Evolutionary conservation across 2,329 filamentous ascomycete genomes (phyloP).

Genomic region (Tolypocladium amazonense): DNA sequence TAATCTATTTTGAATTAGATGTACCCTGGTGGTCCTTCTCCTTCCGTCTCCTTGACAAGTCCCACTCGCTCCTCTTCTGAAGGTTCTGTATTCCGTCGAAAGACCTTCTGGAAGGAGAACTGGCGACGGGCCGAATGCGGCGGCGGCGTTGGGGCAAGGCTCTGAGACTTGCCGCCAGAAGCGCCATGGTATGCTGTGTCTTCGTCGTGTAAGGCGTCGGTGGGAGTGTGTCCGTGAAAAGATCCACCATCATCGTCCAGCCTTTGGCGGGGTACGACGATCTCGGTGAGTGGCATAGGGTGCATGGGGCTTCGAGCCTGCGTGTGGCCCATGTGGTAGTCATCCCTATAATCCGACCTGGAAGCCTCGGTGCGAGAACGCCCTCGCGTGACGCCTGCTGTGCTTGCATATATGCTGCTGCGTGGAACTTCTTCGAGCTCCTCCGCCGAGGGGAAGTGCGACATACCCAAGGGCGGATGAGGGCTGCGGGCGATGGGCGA

Average conservation of each 20-base stretch:
- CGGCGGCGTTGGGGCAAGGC: constrained; percentile 47
- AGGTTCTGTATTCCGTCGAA: constrained; percentile 38
- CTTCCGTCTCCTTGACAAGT: constrained; percentile 55
- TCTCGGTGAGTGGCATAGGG: constrained; percentile 53
- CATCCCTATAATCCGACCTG: constrained; percentile 18
- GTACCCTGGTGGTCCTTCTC: constrained; percentile 1
- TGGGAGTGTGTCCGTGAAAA: constrained; percentile 26
- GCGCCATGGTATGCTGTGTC: constrained; percentile 40
- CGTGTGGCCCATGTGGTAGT: constrained; percentile 21
- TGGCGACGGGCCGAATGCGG: constrained; percentile 58
- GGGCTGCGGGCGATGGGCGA: constrained; percentile 17
- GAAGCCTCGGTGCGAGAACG: constrained; percentile 23
- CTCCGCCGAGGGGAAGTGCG: constrained; percentile 59
- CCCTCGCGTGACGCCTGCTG: constrained; percentile 41
- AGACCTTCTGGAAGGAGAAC: constrained; percentile 88
- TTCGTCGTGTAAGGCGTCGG: constrained; percentile 33
- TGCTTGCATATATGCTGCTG: constrained; percentile 40
- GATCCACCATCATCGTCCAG: constrained; percentile 28
- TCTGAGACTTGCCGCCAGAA: constrained; percentile 29
- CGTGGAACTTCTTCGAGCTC: constrained; percentile 45
- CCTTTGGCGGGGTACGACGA: constrained; percentile 39
- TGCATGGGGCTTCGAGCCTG: constrained; percentile 45
- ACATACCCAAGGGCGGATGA: constrained; percentile 60
- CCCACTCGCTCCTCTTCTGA: constrained; percentile 79
- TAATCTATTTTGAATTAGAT: neutral